Evolutionary conservation across 805 yeast genomes (phyloP), one percentile per base, ranked within the genome.

Genomic region (Cyberlindnera galapagoensis): DNA sequence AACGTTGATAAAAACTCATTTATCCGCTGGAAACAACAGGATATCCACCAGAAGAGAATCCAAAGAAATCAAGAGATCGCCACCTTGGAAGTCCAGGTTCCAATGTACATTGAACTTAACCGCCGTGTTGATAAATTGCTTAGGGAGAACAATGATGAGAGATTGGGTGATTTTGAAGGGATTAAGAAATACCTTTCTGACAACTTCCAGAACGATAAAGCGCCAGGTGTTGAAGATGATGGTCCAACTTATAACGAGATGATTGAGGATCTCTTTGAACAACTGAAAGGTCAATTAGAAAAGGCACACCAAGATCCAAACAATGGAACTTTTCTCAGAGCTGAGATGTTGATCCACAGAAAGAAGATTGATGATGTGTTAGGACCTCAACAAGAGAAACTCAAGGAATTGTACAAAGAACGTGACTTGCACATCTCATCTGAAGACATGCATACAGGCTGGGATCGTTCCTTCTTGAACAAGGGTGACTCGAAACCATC

Each of bases 1-100:
- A 92, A 92, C 53, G 98, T 92, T 20, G 99, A 92, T 57, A 92
- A 92, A 55, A 65, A 64, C 24, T 88, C 97, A 2, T 90, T 92
- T 46, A 85, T 92, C 48, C 74, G 77, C 38, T 90, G 97, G 98
- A 90, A 86, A 54, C 99, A 92, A 61, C 81, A 95, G 51, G 95
- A 88, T 47, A 92, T 92, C 43, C 98, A 92, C 55, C 96, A 90
- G 53, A 81, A 87, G 59, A 76, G 99, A 41, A 71, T 68, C 24
- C 84, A 84, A 53, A 65, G 94, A 51, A 80, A 81, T 49, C 71
- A 74, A 26, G 88, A 90, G 47, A 82, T 87, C 52, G 74, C 72
- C 40, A 76, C 82, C 20, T 66, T 88, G 30, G 76, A 79, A 41
- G 71, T 83, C 15, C 95, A 88, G 55, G 64, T 73, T 43, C 79